A percentile compares a stretch with the other conserved stretches of the same genome.
Evolutionary conservation across 768 basidiomycete genomes (phyloP).

Genomic region (Leccinum disarticulatum): DNA sequence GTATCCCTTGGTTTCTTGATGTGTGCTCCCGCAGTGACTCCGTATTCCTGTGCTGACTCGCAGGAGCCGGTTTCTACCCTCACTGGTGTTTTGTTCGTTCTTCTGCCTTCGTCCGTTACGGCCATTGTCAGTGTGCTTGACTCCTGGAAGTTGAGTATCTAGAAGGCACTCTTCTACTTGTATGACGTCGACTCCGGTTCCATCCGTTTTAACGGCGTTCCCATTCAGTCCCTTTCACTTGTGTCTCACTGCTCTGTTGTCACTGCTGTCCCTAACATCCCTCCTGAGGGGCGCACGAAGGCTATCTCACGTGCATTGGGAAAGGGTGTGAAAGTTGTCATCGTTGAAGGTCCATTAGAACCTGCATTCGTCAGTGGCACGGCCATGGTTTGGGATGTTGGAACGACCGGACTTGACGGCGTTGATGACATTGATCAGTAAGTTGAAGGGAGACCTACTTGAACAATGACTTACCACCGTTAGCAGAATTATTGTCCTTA

Average conservation of each 20-base stretch:
- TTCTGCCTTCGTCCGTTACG: constrained; percentile 83
- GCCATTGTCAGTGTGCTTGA: constrained; percentile 88
- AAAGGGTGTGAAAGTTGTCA: constrained; percentile 27
- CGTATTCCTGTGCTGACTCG: constrained; percentile 60
- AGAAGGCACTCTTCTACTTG: constrained; percentile 89
- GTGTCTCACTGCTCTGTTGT: constrained; percentile 75
- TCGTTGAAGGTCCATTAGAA: constrained; percentile 27
- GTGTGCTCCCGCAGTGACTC: too few species aligned
- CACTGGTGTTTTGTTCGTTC: too few species aligned
- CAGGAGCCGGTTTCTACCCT: constrained; percentile 54
- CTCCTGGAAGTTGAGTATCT: constrained; percentile 78
- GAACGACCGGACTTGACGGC: constrained; percentile 31
- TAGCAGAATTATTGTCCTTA: constrained; percentile 82
- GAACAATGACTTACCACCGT: too few species aligned
- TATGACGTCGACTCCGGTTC: constrained; percentile 83
- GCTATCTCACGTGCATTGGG: constrained; percentile 25
- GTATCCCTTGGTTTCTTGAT: too few species aligned
- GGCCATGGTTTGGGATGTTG: constrained; percentile 31
- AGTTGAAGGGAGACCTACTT: too few species aligned
- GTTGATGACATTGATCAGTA: constrained; percentile 61
- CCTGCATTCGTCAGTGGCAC: constrained; percentile 18
- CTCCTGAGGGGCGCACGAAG: constrained; percentile 19
- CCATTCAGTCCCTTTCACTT: constrained; percentile 87
- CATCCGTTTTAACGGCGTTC: constrained; percentile 82
- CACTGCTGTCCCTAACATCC: constrained; percentile 89